phyloP scores from a whole-genome alignment of 192 early-diverging fungal species.

The Coemansia reversa region DNA sequence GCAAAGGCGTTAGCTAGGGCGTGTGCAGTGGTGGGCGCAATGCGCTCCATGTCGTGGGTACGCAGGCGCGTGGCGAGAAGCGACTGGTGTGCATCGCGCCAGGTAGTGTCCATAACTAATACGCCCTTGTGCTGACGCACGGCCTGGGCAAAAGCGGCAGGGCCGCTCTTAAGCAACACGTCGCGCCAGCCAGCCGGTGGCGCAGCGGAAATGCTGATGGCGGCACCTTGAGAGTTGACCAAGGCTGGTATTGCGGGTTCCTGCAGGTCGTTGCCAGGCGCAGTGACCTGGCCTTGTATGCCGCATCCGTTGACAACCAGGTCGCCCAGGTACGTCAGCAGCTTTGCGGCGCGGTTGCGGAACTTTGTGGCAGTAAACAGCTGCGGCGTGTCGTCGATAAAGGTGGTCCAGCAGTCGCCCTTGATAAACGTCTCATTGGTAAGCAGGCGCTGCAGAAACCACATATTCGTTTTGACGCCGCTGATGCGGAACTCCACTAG shows the following conservation, averaged over 20 bases:
- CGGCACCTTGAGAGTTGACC: slow-evolving; percentile 45
- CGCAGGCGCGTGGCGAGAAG: slow-evolving; percentile 94
- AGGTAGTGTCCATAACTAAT: slow-evolving; percentile 96
- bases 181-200: slow-evolving; percentile 85
- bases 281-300: slow-evolving; percentile 85
- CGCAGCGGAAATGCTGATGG: slow-evolving; percentile 57
- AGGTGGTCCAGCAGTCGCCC: slow-evolving; percentile 94
- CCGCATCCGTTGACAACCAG: slow-evolving; percentile 88
- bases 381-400: slow-evolving; percentile 95
- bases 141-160: slow-evolving; percentile 89
- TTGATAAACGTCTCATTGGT: slow-evolving; percentile 76
- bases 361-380: slow-evolving; percentile 78
- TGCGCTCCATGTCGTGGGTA: slow-evolving; percentile 89
- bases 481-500: slow-evolving; percentile 94
- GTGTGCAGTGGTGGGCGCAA: slow-evolving; percentile 86
- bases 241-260: slow-evolving; percentile 68
- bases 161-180: slow-evolving; percentile 79
- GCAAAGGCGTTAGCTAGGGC: slow-evolving; percentile 85
- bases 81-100: slow-evolving; percentile 95
- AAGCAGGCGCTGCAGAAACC: slow-evolving; percentile 86
- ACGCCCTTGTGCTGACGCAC: slow-evolving; percentile 83
- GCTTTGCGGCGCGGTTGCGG: slow-evolving; percentile 82
- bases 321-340: slow-evolving; percentile 89
- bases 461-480: slow-evolving; percentile 96
- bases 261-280: slow-evolving; percentile 64